Percentiles rank a stretch among this genome's conserved stretches.
Evolutionary conservation across 192 early-diverging fungal species (phyloP).

Genomic region (Haplosporangium gracile): DNA sequence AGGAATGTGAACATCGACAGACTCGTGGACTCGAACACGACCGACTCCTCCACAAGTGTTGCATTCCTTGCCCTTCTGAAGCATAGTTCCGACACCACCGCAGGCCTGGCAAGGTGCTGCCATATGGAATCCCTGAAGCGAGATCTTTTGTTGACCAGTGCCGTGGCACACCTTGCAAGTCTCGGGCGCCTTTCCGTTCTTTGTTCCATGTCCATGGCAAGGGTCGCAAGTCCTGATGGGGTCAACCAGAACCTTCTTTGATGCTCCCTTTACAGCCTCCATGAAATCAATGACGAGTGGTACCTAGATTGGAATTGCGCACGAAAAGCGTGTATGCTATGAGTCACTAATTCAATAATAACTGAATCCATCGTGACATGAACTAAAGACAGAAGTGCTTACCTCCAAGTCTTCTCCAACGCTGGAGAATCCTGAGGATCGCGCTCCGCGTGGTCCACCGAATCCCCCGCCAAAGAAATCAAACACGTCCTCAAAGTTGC

Average conservation of each 20-base stretch:
- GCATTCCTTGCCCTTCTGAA: constrained; percentile 80
- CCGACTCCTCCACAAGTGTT: constrained; percentile 85
- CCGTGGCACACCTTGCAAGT: constrained; percentile 86
- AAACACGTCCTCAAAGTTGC: constrained; percentile 74
- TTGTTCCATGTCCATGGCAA: constrained; percentile 87
- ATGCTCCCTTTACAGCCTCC: constrained; percentile 89
- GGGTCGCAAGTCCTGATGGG: constrained; percentile 79
- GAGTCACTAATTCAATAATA: constrained; percentile 17
- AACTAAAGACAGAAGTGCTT: constrained; percentile 36
- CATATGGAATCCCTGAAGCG: constrained; percentile 93
- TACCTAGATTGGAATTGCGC: constrained; percentile 30
- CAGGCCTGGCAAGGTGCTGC: constrained; percentile 86
- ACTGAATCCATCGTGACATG: constrained; percentile 45
- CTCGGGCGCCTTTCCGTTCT: constrained; percentile 77
- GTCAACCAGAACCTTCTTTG: constrained; percentile 74
- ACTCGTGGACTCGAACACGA: constrained; percentile 78
- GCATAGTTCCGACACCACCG: constrained; percentile 81
- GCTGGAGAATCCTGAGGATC: constrained; percentile 42
- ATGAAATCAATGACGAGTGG: constrained; percentile 85
- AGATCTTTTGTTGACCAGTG: constrained; percentile 84
- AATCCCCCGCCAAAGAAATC: constrained; percentile 80
- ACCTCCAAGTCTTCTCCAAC: constrained; percentile 50
- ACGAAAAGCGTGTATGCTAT: not conserved
- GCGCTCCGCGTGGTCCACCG: constrained; percentile 30
- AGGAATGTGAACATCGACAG: constrained; percentile 84